These are phyloP conservation scores for Gillenia trifoliata DNA, from an alignment of 306 rosid species.

Conservation along the genomic window DNA sequence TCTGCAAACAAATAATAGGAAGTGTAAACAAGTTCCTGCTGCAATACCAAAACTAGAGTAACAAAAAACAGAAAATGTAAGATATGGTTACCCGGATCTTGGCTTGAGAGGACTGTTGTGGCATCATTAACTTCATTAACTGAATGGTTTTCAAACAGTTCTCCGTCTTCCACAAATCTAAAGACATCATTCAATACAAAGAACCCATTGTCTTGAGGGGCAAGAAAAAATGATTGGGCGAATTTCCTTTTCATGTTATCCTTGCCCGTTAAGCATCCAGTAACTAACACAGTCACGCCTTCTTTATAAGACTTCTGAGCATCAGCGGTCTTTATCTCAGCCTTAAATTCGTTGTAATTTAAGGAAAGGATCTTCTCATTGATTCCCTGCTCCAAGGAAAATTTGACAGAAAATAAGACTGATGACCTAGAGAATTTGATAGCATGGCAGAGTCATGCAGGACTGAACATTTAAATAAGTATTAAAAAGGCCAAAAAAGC, in stretches of 20 bases:
- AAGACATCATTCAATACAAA: conserved; percentile 75
- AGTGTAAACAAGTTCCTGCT: conserved; percentile 15
- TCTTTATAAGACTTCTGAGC: conserved; percentile 59
- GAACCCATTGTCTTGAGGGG: conserved; percentile 75
- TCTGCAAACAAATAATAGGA: conserved; percentile 30
- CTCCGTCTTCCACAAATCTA: conserved; percentile 58
- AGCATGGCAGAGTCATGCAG: not conserved
- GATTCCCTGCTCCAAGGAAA: conserved; percentile 49
- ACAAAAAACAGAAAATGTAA: not conserved
- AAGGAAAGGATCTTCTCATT: conserved; percentile 66
- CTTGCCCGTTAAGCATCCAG: conserved; percentile 74
- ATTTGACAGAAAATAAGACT: conserved; percentile 3
- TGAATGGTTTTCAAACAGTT: conserved; percentile 31
- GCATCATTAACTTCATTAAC: conserved; percentile 36
- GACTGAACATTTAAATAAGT: not conserved
- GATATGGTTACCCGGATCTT: conserved; percentile 48
- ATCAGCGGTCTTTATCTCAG: conserved; percentile 74
- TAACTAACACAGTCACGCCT: conserved; percentile 72
- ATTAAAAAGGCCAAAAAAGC: not conserved
- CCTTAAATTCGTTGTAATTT: conserved; percentile 53
- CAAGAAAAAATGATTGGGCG: conserved; percentile 72
- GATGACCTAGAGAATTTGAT: not conserved
- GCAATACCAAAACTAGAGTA: conserved; percentile 1
- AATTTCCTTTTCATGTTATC: conserved; percentile 65
- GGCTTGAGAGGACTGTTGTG: conserved; percentile 21